Base-by-base conservation (phyloP, 768 basidiomycete species). In the Podaxis sp. region DNA sequence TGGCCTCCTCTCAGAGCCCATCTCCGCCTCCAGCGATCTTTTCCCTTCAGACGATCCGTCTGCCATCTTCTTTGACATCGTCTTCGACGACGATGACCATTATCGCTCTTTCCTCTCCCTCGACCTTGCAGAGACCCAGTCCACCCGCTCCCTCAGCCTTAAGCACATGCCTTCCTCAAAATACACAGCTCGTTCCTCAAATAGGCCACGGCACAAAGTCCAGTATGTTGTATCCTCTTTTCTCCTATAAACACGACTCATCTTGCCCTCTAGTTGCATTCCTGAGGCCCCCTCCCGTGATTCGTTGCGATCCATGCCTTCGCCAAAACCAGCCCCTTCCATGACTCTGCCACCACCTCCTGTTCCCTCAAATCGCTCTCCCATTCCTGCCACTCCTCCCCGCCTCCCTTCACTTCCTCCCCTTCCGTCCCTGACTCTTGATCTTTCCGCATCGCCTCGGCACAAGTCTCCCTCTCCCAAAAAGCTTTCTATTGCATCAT, bases 81-180 rank as follows among this genome's bases (percentile, higher is more conserved):
- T 77, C 64, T 72, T 77, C 14, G 73, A 72, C 35, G 76, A 79
- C 67, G 62, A 70, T 2, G 59, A 65, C 48, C 73, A 79, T 62
- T 74, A 70, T 62, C 79, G 82, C 44, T 89, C 88, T 2, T 89
- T 88, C 69, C 80, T 89, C 54, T 88, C 83, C 37, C 80, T 89
- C 57, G 88, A 89, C 69, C 78, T 87, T 3, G 87, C 86, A 40
- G 83, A 85, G 69, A 75, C 77, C 25, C 74, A 76, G 63, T 77
- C 75, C 3, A 68, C 74, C 58, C 72, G 76, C 40, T 72, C 77
- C 2, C 77, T 77, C 48, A 75, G 74, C 62, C 65, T 75, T 44
- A 72, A 69, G 62, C 71, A 70, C 57, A 72, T 72, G 60, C 58
- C 69, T 5, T 69, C 70, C 42, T 64, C 68, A 47, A 70, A 65